Evolutionary conservation across 2,329 filamentous ascomycete genomes (phyloP), one percentile per base, ranked within the genome.

Genomic region (Pseudocercospora cruenta): DNA sequence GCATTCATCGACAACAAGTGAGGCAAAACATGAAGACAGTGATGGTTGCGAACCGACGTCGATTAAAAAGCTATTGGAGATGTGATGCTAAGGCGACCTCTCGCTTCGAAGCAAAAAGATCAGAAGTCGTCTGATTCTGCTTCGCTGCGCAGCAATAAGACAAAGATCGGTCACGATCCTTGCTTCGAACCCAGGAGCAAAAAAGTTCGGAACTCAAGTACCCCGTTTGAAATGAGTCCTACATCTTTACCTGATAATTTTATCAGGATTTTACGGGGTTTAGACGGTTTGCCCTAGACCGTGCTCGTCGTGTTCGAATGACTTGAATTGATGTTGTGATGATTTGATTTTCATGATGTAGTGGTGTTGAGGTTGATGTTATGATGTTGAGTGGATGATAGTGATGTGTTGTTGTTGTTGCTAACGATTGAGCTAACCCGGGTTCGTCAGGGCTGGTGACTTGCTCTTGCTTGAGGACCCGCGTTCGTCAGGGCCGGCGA

Each of bases 231-330:
- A 43, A 43, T 43, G 39, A 43, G n/a, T 43, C 47, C 24, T 55
- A 55, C 51, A 31, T 55, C 51, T 55, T 55, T n/a, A 55, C 51
- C 51, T 55, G 47, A 51, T 26, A 51, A 12, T 47, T 22, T 12
- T 5, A 51, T 22, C 21, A 51, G 47, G 47, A 51, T 51, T 51
- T 51, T 51, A n/a, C 4, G 26, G 47, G 21, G 47, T 51, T 51
- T 22, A 26, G 47, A 51, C 21, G 47, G 47, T 51, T 26, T 51
- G 21, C 47, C 21, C 47, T 51, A 2, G 14, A 3, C 39, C 39
- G 39, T 43, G 8, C 39, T 43, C 39, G 39, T 43, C 36, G 36
- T n/a, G 3, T n/a, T n/a, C 14, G 36, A 16, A 39, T n/a, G n/a
- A n/a, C n/a, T 39, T 16, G 36, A 39, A 39, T n/a, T 39, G 36